Conservation (phyloP, 2,329 filamentous ascomycete species). For the Chrysoporthe puriensis region DNA sequence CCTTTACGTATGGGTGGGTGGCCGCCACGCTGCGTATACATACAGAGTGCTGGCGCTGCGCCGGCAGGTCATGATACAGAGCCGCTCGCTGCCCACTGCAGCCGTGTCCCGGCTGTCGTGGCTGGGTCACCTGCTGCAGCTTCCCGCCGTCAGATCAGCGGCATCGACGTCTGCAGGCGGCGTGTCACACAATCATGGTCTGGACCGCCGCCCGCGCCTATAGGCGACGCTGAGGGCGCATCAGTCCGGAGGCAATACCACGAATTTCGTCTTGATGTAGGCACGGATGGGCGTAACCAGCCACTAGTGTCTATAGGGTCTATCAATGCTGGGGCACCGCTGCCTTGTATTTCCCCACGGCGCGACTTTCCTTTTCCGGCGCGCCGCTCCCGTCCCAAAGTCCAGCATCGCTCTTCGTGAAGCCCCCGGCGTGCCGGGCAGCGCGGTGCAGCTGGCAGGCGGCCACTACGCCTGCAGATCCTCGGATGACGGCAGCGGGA, state of each 20-base stretch:
- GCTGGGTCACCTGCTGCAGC: background rate
- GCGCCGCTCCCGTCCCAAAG: background rate
- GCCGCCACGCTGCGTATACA: background rate
- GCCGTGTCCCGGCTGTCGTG: background rate
- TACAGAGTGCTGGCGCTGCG: background rate
- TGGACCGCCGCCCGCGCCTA: background rate
- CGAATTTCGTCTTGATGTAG: background rate
- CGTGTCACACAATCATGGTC: background rate
- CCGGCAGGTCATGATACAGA: too few relatives aligned
- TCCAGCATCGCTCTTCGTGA: conserved; percentile 6
- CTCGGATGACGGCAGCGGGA: conserved; percentile 66
- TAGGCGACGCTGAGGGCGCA: background rate
- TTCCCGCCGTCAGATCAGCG: background rate
- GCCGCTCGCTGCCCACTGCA: background rate
- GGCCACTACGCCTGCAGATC: conserved; percentile 41
- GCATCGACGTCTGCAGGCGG: background rate
- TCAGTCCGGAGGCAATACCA: background rate
- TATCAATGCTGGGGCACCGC: background rate
- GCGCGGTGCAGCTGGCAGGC: background rate
- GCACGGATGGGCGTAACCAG: background rate
- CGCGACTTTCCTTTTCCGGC: background rate
- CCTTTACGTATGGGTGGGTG: background rate
- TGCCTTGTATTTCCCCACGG: background rate
- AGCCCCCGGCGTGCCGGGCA: background rate
- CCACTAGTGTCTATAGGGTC: background rate